phyloP scores from a whole-genome alignment of 129 eudicot genomes.

The Centaurea solstitialis region DNA sequence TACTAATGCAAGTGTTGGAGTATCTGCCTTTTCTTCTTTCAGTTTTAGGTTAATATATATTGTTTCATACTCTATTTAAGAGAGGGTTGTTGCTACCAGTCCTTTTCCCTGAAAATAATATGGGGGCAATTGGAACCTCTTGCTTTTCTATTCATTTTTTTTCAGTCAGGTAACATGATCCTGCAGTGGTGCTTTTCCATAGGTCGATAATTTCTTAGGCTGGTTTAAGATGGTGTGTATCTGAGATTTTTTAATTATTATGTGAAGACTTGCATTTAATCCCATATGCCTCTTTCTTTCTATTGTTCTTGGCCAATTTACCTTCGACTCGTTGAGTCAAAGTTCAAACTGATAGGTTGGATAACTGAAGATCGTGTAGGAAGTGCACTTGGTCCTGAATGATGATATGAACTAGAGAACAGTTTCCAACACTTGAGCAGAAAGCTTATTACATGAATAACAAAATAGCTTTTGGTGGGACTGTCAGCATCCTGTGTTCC shows the following conservation, averaged over 20 bases:
- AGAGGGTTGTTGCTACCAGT: background rate
- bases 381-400: background rate
- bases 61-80: background rate
- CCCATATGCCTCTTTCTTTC: background rate
- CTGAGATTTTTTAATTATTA: background rate
- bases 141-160: background rate
- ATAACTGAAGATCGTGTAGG: background rate
- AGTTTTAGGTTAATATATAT: background rate
- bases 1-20: conserved; percentile 9
- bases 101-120: background rate
- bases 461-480: background rate
- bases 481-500: background rate
- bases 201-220: background rate
- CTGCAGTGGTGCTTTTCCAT: background rate
- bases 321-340: background rate
- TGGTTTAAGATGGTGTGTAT: background rate
- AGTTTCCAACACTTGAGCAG: background rate
- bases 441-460: background rate
- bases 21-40: background rate
- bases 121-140: background rate
- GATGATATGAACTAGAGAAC: background rate
- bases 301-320: background rate
- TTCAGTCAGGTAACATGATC: background rate
- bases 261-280: background rate
- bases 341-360: background rate